Evolutionary conservation across 345 rosid species (phyloP).

Genomic region (Trapa bicornis): DNA sequence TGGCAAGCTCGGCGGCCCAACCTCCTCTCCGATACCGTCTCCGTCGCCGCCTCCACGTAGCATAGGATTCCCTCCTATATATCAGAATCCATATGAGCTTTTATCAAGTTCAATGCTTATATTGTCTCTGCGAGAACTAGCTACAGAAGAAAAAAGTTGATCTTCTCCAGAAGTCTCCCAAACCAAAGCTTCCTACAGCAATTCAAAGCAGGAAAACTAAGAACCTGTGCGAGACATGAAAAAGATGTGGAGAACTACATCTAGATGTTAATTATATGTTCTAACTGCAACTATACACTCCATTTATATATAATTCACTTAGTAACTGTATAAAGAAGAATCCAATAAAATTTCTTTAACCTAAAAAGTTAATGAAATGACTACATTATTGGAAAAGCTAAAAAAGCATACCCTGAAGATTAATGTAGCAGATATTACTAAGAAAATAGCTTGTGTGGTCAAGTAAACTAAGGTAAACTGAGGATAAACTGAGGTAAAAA

Average conservation of each 20-base stretch:
- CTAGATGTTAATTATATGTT: neutral
- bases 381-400: neutral
- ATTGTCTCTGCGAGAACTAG: slow-evolving; percentile 36
- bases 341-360: neutral
- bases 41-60: neutral
- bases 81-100: too few species aligned
- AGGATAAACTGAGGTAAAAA: too few species aligned
- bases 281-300: neutral
- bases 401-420: neutral
- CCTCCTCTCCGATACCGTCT: slow-evolving; percentile 2
- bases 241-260: neutral
- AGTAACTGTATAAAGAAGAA: neutral
- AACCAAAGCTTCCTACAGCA: slow-evolving; percentile 81
- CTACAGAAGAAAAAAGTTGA: slow-evolving; percentile 66
- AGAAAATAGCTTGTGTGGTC: slow-evolving; percentile 19
- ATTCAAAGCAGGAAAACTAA: neutral
- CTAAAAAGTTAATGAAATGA: neutral
- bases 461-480: too few species aligned
- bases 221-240: neutral
- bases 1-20: neutral
- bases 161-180: slow-evolving; percentile 84
- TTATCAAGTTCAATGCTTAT: slow-evolving; percentile 49
- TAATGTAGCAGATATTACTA: slow-evolving; percentile 9
- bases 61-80: slow-evolving; percentile 5
- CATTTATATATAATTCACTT: neutral